Base-by-base conservation (phyloP, 2,329 filamentous ascomycete species). In the Colletotrichum tropicale region DNA sequence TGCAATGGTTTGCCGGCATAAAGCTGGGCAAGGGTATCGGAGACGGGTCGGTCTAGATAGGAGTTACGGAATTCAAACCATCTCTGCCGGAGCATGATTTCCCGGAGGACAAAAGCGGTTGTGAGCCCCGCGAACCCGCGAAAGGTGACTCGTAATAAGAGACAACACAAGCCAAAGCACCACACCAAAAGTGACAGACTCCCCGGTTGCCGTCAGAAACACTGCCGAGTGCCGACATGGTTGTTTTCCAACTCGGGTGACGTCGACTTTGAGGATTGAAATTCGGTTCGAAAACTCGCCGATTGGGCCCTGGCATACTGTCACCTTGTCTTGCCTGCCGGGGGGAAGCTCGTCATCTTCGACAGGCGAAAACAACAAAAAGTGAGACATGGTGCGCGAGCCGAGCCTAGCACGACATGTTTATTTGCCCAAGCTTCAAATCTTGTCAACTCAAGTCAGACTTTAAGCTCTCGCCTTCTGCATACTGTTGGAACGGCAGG, bases 41-140 rank as follows among this genome's bases (percentile, higher is more conserved):
- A 66, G 73, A 62, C 56, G 69, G 73, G 62, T 72, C 69, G 62
- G 61, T 30, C 55, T 75, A 75, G 73, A 75, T 72, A 75, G 73
- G 73, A 75, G 73, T 75, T 72, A 72, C 56, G 73, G 73, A 72
- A 72, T 75, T 66, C 38, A 75, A 62, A 15, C 36, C 66, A 56
- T 72, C 72, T 62, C 48, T 38, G 13, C 32, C 34, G 32, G 56
- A 26, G 56, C 62, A 60, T 36, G 34, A 43, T 38, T 43, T 43
- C 21, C 32, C 18, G n/a, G 58, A 32, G 58, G 30, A 24, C 43
- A 21, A 21, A 52, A 52, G 43, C 43, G 43, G 43, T 21, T 52
- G 43, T 48, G 43, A 52, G 43, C 43, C 13, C 43, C 43, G 43
- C n/a, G 43, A 52, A 52, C 13, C 43, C 43, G 43, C n/a, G 43